Base-by-base conservation (phyloP, 2,329 filamentous ascomycete species). In the Pyrenochaeta sp. region DNA sequence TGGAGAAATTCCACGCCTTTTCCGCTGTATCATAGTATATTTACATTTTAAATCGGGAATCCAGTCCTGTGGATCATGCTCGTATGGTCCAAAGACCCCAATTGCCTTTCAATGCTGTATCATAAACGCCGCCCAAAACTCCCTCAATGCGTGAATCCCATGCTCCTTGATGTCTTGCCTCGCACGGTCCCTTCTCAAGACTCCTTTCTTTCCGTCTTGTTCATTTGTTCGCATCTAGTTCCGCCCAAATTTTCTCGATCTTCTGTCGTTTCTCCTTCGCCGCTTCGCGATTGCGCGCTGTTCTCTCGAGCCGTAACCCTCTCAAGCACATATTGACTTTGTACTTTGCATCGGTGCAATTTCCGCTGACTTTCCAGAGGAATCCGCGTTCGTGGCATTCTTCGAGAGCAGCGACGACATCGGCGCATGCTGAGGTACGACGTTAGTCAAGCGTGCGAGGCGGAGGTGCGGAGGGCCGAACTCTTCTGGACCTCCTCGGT, bases 321-420 rank as follows among this genome's bases (percentile, higher is more conserved):
- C 89, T 84, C 38, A 99, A 81, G 68, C 94, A 99, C 65, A 84
- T 81, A 74, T 89, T 94, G 60, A 99, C 89, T 44, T 90, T 79
- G 28, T 84, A 80, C 73, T 99, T 99, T 51, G 88, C 82, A 27
- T 86, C 82, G 72, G 90, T 97, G 82, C 94, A 99, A 78, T 88
- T 90, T 43, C 94, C 94, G 50, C 90, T 77, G 2, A 89, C 86
- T 74, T 96, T 96, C 83, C 89, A 92, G 44, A 99, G 75, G 75
- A 99, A 99, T 41, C 94, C 94, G 47, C 82, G 83, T 21, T 89
- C 88, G 69, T 99, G 94, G 77, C 94, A 99, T 77, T 96, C 90
- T 66, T 97, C 94, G 58, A 99, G 89, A 34, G 89, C 88, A 36
- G 80, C 86, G 85, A 97, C 96, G 71, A 99, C 84, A 60, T 96